Evolutionary conservation across 331 rosid species (phyloP).

Genomic region (Erythrophleum ivorense): DNA sequence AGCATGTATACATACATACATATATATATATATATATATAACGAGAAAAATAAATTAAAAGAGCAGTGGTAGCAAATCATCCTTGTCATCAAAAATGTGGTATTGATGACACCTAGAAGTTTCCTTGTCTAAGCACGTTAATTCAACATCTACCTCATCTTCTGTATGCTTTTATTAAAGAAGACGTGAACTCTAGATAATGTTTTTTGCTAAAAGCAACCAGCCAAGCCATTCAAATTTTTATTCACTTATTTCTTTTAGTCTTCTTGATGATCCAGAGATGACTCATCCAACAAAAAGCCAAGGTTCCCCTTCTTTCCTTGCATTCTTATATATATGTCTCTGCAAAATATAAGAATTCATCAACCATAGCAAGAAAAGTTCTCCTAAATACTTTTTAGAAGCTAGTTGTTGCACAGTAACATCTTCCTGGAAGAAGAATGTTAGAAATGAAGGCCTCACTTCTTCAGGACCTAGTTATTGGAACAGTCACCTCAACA

Average conservation of each 20-base stretch:
- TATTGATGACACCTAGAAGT: conserved; percentile 34
- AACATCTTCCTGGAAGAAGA: conserved; percentile 12
- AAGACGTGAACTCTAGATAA: background rate
- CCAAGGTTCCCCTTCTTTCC: conserved; percentile 4
- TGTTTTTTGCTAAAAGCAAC: conserved; percentile 39
- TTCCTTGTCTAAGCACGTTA: background rate
- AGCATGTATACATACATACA: conserved; percentile 24
- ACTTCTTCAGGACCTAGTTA: background rate
- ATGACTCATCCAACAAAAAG: conserved; percentile 52
- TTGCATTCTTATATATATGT: conserved; percentile 45
- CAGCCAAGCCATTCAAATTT: conserved; percentile 27
- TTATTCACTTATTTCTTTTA: background rate
- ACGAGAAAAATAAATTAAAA: background rate
- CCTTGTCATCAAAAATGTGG: conserved; percentile 4
- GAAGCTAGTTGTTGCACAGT: conserved; percentile 20
- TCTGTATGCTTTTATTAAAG: background rate
- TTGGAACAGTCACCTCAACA: conserved; percentile 35
- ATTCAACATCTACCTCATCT: conserved; percentile 10
- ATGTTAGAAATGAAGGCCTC: conserved; percentile 2
- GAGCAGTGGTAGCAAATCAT: background rate
- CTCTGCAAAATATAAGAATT: background rate
- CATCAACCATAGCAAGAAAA: conserved; percentile 26
- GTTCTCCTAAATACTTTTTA: background rate
- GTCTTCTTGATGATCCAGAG: conserved; percentile 30
- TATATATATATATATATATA: background rate